These are phyloP conservation scores for Tuber aestivum DNA, from an alignment of 495 filamentous ascomycete species.

Conservation along the genomic window DNA sequence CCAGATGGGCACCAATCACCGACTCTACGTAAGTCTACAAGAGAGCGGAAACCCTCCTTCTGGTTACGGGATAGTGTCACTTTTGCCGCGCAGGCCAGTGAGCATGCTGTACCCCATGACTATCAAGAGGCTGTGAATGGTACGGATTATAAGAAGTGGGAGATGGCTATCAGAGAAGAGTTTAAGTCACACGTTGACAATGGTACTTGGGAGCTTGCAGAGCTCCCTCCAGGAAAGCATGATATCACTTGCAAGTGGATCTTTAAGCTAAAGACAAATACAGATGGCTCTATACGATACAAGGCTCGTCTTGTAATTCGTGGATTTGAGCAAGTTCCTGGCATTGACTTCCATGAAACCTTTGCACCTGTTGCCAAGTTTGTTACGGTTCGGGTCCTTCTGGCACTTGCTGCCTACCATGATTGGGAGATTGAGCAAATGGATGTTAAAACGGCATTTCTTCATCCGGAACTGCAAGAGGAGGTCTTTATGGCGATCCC, in stretches of 20 bases:
- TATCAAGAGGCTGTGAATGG: not conserved
- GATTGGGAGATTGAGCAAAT: no score
- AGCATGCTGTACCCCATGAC: not conserved
- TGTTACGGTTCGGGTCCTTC: not conserved
- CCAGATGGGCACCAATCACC: not conserved
- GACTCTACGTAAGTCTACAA: not conserved
- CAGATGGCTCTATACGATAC: not conserved
- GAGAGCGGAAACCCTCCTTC: not conserved
- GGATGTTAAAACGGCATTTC: no score
- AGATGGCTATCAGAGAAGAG: not conserved
- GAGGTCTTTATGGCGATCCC: no score
- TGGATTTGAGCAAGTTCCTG: not conserved
- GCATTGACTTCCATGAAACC: not conserved
- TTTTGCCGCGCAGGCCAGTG: not conserved
- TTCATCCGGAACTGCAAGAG: no score
- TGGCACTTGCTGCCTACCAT: not conserved
- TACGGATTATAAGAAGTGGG: rapidly evolving
- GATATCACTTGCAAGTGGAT: no score
- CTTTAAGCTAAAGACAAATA: not conserved
- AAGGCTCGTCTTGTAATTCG: not conserved
- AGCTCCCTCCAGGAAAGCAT: no score
- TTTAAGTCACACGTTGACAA: not conserved
- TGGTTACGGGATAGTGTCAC: not conserved
- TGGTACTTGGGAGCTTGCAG: not conserved
- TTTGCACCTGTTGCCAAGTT: not conserved